Conservation (phyloP, 495 filamentous ascomycete species). For the Aspergillus saccharolyticus region DNA sequence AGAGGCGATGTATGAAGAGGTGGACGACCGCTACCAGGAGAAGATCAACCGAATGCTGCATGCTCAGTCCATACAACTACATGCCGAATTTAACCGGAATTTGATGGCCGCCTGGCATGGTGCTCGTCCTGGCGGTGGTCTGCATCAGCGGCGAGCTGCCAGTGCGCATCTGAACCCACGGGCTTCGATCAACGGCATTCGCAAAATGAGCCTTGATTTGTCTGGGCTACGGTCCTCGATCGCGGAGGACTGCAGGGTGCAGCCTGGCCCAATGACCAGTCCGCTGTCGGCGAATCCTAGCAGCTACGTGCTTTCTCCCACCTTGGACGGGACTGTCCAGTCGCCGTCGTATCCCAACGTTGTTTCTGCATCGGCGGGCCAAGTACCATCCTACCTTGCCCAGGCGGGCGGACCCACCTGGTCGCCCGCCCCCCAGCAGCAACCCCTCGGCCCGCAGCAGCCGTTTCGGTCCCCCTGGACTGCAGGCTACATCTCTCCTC, state of each 20-base stretch:
- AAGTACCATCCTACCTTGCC: slow-evolving; percentile 29
- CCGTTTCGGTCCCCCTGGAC: slow-evolving; percentile 20
- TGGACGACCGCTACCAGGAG: slow-evolving; percentile 63
- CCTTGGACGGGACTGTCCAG: slow-evolving; percentile 21
- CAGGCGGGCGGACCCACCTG: slow-evolving; percentile 19
- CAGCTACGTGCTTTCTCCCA: slow-evolving; percentile 30
- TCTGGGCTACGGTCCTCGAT: slow-evolving; percentile 31
- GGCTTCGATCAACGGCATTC: slow-evolving; percentile 27
- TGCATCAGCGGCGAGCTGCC: slow-evolving; percentile 18
- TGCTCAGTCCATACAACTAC: slow-evolving; percentile 39
- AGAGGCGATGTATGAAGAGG: slow-evolving; percentile 97
- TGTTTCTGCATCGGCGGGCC: slow-evolving; percentile 17
- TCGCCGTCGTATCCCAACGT: slow-evolving; percentile 24
- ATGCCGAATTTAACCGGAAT: slow-evolving; percentile 39
- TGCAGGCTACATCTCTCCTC: slow-evolving; percentile 15
- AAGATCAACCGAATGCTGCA: slow-evolving; percentile 42
- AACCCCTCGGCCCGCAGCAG: slow-evolving; percentile 8
- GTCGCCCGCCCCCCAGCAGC: not conserved
- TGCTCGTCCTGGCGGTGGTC: slow-evolving; percentile 17
- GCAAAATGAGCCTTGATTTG: slow-evolving; percentile 42
- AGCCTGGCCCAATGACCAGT: slow-evolving; percentile 24
- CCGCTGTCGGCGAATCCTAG: slow-evolving; percentile 20
- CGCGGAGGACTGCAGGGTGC: slow-evolving; percentile 21
- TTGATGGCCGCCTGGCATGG: slow-evolving; percentile 30
- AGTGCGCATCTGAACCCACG: slow-evolving; percentile 23